Evolutionary conservation across 805 yeast species (phyloP).

Genomic region (Barnettozyma sp.): DNA sequence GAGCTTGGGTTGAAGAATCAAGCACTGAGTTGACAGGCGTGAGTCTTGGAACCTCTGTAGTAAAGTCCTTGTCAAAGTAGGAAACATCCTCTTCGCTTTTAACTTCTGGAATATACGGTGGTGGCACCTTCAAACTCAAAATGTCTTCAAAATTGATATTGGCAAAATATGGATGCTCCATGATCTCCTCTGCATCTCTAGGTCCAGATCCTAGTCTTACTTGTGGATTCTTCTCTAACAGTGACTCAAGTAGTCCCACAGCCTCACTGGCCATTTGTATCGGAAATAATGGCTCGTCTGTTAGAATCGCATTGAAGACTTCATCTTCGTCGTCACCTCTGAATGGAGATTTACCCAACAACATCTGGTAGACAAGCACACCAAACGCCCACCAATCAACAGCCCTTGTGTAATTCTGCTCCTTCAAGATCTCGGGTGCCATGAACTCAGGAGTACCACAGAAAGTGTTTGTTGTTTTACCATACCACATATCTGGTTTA

Average conservation of each 20-base stretch:
- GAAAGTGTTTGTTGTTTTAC: constrained; percentile 84
- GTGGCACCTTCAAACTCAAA: constrained; percentile 58
- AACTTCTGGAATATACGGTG: constrained; percentile 88
- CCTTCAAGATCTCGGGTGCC: constrained; percentile 97
- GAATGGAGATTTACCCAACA: constrained; percentile 93
- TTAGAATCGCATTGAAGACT: constrained; percentile 90
- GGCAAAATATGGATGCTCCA: constrained; percentile 90
- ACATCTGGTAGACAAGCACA: constrained; percentile 91
- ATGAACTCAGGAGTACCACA: constrained; percentile 99
- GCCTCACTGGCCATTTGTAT: constrained; percentile 97
- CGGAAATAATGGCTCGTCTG: constrained; percentile 95
- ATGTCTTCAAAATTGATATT: constrained; percentile 90
- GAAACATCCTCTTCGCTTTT: constrained; percentile 85
- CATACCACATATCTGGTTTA: constrained; percentile 86
- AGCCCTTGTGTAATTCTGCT: constrained; percentile 85
- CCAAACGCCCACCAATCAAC: constrained; percentile 99
- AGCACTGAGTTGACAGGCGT: constrained; percentile 90
- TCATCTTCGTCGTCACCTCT: constrained; percentile 97
- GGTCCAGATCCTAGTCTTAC: constrained; percentile 82
- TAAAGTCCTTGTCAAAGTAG: constrained; percentile 91
- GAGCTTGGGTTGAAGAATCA: constrained; percentile 86
- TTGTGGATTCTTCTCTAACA: constrained; percentile 82
- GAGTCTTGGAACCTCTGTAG: constrained; percentile 87
- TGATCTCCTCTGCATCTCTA: constrained; percentile 85
- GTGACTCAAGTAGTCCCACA: constrained; percentile 85